These are phyloP conservation scores for Peziza echinospora DNA, from an alignment of 495 filamentous ascomycete species.

Conservation along the genomic window DNA sequence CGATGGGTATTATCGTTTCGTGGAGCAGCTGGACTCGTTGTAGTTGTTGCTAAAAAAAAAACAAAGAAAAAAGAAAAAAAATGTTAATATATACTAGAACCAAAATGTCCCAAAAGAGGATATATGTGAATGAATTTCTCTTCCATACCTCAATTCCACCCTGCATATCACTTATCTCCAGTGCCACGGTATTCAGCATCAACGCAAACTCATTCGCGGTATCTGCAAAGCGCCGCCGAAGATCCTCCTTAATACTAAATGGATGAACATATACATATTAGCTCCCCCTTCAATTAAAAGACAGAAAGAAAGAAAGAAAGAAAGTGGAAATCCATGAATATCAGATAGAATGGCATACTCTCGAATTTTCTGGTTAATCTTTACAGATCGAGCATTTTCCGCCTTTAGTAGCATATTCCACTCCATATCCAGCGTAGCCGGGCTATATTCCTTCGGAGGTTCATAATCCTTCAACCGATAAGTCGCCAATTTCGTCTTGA, in stretches of 20 bases:
- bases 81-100: slow-evolving; percentile 8
- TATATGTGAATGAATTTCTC: background rate
- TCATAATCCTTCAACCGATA: slow-evolving; percentile 82
- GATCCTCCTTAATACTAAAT: slow-evolving; percentile 79
- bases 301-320: too few species aligned
- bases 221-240: slow-evolving; percentile 82
- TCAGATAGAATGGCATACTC: slow-evolving; percentile 33
- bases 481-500: slow-evolving; percentile 92
- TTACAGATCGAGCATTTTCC: slow-evolving; percentile 67
- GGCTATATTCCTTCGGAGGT: slow-evolving; percentile 55
- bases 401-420: slow-evolving; percentile 58
- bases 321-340: too few species aligned
- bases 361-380: slow-evolving; percentile 93
- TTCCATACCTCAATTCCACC: slow-evolving; percentile 61
- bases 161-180: slow-evolving; percentile 82
- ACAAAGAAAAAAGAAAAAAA: too few species aligned
- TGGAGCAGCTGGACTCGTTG: slow-evolving; percentile 61
- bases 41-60: slow-evolving; percentile 51
- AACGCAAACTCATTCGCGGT: slow-evolving; percentile 94
- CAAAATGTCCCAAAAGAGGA: slow-evolving; percentile 3
- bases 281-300: slow-evolving; percentile 2
- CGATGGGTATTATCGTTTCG: slow-evolving; percentile 62
- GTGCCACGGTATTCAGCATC: slow-evolving; percentile 75
- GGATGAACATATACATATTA: slow-evolving; percentile 1
- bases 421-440: slow-evolving; percentile 59